These are phyloP conservation scores for Saccharomycopsis schoenii DNA, from an alignment of 805 yeast species.

Conservation along the genomic window DNA sequence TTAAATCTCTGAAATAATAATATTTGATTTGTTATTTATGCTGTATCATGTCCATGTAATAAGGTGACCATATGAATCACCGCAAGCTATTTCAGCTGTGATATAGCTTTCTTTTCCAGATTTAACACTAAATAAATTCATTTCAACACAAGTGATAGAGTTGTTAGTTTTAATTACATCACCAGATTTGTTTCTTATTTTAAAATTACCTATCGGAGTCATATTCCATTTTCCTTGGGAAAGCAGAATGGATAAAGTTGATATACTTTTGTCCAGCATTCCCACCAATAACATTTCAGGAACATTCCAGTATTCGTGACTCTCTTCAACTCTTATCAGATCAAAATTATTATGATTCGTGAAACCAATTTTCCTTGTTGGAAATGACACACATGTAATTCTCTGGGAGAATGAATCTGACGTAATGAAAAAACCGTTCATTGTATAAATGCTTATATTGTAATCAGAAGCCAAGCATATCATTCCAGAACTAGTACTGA, in stretches of 20 bases:
- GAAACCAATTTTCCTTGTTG: slow-evolving; percentile 22
- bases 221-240: slow-evolving; percentile 15
- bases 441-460: slow-evolving; percentile 32
- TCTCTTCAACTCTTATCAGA: slow-evolving; percentile 22
- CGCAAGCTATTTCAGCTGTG: slow-evolving; percentile 37
- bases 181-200: slow-evolving; percentile 19
- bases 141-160: slow-evolving; percentile 26
- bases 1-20: too few relatives aligned
- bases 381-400: slow-evolving; percentile 19
- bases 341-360: slow-evolving; percentile 18
- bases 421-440: slow-evolving; percentile 40
- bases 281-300: slow-evolving; percentile 31
- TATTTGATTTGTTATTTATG: neutral
- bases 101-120: slow-evolving; percentile 32
- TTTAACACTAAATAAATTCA: slow-evolving; percentile 25
- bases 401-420: slow-evolving; percentile 18
- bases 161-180: slow-evolving; percentile 15
- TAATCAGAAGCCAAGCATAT: slow-evolving; percentile 31
- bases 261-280: slow-evolving; percentile 24
- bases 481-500: slow-evolving; percentile 47
- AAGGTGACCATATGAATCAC: slow-evolving; percentile 45
- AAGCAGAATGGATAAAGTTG: slow-evolving; percentile 1
- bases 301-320: slow-evolving; percentile 32
- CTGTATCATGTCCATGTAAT: slow-evolving; percentile 32
- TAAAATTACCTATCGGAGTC: slow-evolving; percentile 23